Base-by-base conservation (phyloP, 805 yeast species). In the Candida wancherniae region DNA sequence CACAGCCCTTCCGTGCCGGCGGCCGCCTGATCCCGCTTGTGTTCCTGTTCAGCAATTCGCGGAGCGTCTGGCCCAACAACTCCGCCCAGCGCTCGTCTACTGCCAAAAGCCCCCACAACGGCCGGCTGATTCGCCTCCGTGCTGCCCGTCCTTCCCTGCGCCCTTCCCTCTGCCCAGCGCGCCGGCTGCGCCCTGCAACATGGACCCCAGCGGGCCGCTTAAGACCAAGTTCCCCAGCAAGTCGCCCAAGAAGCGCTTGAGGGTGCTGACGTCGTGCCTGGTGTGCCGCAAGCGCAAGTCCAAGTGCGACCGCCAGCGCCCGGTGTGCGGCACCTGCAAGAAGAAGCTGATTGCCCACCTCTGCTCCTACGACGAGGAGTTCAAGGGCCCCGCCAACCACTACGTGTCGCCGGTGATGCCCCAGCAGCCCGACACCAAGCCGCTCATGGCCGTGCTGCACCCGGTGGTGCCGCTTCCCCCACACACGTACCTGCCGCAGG, bases 231-330 rank as follows among this genome's bases (percentile, higher is more conserved):
- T n/a, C n/a, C n/a, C 5, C 9, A 7, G 12, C 27, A 27, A 19
- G 31, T 19, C 28, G 5, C 36, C 26, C 18, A 57, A 53, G 37
- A 65, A 63, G 36, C 48, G 70, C 29, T 57, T 56, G 40, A 46
- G 70, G 28, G 45, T 61, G n/a, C 67, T 68, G 13, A 59, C 69
- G 5, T 61, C 67, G 20, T 65, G 71, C 37, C 59, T 63, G 29
- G 67, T 65, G 12, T 65, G 71, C 40, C 57, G 71, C 17, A 62
- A 62, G 39, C 45, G 70, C 23, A 65, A 65, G 44, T 54, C 63
- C 28, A 57, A 55, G 36, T 65, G 71, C 50, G 71, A 65, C 45
- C 44, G 69, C 23, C 58, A 53, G 7, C 53, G 55, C 34, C 70
- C 71, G 7, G 55, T 63, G 6, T 65, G 71, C 44, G 71, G 71